Percentiles rank a stretch among this genome's conserved stretches.
Conservation (phyloP, 2,329 filamentous ascomycete genomes). For the Colletotrichum sp. region DNA sequence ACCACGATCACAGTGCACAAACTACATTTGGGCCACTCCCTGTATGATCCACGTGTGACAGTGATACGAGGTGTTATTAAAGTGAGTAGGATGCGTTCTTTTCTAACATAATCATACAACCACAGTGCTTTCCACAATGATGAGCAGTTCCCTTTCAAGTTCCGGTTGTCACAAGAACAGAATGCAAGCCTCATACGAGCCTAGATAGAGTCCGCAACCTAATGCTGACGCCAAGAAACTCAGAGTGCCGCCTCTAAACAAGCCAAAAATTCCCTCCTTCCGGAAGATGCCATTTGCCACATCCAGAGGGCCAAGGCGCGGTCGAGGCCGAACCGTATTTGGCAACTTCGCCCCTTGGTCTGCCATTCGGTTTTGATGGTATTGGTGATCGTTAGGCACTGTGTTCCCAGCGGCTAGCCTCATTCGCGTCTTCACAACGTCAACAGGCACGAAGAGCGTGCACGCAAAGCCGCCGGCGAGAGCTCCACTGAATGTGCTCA, state of each 20-base stretch:
- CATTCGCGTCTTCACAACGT: slow-evolving; percentile 25
- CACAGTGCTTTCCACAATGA: neutral
- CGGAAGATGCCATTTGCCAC: neutral
- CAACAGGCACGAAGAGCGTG: slow-evolving; percentile 22
- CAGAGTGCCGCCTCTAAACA: neutral
- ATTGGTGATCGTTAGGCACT: too few relatives aligned
- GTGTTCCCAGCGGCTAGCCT: slow-evolving; percentile 15
- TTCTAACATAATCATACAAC: neutral
- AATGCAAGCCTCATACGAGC: neutral
- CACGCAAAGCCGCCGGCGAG: slow-evolving; percentile 10
- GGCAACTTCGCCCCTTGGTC: neutral
- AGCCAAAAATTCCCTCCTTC: neutral
- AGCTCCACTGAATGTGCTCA: slow-evolving; percentile 5
- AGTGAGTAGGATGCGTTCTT: neutral
- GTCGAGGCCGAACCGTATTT: neutral
- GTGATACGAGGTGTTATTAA: neutral
- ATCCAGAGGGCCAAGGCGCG: neutral
- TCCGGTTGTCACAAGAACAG: neutral
- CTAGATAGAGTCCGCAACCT: neutral
- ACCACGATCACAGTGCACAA: neutral
- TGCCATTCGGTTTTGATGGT: neutral
- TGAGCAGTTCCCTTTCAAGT: neutral
- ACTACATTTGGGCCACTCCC: neutral
- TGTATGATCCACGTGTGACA: neutral
- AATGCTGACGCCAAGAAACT: neutral